Conservation (phyloP, 1,139 yeast genomes). For the Saccharomyces hybrid region DNA sequence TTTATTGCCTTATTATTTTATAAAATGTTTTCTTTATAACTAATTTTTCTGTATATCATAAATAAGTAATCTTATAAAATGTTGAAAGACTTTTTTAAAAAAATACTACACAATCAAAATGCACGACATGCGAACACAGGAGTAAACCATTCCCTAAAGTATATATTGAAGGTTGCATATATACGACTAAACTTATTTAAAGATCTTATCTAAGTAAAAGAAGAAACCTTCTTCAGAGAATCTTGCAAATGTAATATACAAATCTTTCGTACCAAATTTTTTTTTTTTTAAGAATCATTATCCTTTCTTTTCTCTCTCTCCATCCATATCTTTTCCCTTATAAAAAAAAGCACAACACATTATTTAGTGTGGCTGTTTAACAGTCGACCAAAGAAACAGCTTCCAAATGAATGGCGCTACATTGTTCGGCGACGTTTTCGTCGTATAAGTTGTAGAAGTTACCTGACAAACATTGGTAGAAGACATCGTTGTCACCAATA, state of each 20-base stretch:
- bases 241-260: not conserved
- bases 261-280: not conserved
- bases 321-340: not conserved
- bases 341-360: not conserved
- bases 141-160: not conserved
- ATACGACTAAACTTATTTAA: not conserved
- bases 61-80: not conserved
- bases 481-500: slow-evolving; percentile 55
- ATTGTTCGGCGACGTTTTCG: slow-evolving; percentile 57
- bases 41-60: slow-evolving; percentile 1
- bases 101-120: too few species aligned
- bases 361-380: slow-evolving; percentile 30
- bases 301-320: not conserved
- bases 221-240: not conserved
- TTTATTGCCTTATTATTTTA: not conserved
- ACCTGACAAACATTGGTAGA: slow-evolving; percentile 80
- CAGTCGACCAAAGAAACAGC: slow-evolving; percentile 59
- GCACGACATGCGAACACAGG: not conserved
- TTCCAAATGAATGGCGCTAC: slow-evolving; percentile 56
- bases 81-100: not conserved
- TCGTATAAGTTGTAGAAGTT: slow-evolving; percentile 80
- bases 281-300: not conserved
- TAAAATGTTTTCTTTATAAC: not conserved
- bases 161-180: not conserved
- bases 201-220: not conserved